Conservation (phyloP, 1,284 basidiomycete species). For the Fistulinella staudtii region DNA sequence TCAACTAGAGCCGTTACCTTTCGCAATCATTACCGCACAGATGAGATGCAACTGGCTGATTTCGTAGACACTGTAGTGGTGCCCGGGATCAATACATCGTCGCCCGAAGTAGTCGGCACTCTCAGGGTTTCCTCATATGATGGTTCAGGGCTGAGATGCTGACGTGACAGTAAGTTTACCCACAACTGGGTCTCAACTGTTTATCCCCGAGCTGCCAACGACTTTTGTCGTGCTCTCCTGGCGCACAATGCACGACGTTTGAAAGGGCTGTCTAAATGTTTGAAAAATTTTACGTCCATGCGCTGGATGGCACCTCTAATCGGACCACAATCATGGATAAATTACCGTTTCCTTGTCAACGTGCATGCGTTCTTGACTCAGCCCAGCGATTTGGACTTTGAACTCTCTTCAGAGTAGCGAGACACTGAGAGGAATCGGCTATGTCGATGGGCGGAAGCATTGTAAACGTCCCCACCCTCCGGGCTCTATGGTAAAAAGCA, state of each 20-base stretch:
- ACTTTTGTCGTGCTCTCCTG: not conserved
- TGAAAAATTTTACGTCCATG: not conserved
- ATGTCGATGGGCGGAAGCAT: not conserved
- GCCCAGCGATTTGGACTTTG: not conserved
- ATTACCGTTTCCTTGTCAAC: constrained; percentile 18
- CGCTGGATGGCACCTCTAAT: not conserved
- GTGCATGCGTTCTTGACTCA: constrained; percentile 7
- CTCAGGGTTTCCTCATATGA: constrained; percentile 3
- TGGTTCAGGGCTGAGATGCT: constrained; percentile 8
- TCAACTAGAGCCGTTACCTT: too few species aligned
- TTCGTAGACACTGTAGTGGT: too few species aligned
- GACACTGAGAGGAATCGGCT: not conserved
- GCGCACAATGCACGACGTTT: not conserved
- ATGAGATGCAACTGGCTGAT: too few species aligned
- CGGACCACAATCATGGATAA: constrained; percentile 9
- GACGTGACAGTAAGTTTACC: not conserved
- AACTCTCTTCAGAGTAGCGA: constrained; percentile 4
- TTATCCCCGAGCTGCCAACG: not conserved
- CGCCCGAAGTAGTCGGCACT: not conserved
- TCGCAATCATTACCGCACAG: too few species aligned
- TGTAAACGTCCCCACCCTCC: too few species aligned
- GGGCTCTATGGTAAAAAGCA: too few species aligned
- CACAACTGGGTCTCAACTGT: constrained; percentile 1
- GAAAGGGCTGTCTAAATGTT: not conserved
- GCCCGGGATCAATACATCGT: too few species aligned